Conservation (phyloP, 352 stramenopile species). For the Globisporangium spiculum region DNA sequence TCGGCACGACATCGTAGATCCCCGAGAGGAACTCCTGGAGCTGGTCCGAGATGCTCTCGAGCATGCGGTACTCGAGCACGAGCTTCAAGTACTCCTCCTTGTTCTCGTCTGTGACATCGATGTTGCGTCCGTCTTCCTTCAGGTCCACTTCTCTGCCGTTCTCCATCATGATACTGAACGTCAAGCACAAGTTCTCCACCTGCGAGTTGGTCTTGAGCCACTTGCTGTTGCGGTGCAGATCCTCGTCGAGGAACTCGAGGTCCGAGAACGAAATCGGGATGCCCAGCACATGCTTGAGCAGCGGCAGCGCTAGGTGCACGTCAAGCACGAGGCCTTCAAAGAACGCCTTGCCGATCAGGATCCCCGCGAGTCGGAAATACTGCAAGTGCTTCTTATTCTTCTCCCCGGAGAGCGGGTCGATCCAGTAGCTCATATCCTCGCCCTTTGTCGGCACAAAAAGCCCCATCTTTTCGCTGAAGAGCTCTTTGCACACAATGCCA, state of each 20-base stretch:
- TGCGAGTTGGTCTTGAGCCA: constrained; percentile 63
- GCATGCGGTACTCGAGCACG: constrained; percentile 73
- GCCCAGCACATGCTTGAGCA: constrained; percentile 68
- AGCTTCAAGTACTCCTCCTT: constrained; percentile 90
- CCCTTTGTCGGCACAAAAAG: constrained; percentile 59
- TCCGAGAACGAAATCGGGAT: constrained; percentile 80
- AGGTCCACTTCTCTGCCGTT: constrained; percentile 85
- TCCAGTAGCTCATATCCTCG: constrained; percentile 70
- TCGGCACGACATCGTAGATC: constrained; percentile 76
- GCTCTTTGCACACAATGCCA: constrained; percentile 45
- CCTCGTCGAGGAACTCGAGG: constrained; percentile 70
- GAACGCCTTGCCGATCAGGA: constrained; percentile 61
- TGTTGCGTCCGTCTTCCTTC: constrained; percentile 82
- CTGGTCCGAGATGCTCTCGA: constrained; percentile 63
- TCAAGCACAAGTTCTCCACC: constrained; percentile 56
- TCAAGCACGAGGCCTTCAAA: constrained; percentile 66
- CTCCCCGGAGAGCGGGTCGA: constrained; percentile 52
- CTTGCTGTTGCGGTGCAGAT: constrained; percentile 61
- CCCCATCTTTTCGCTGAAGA: constrained; percentile 52
- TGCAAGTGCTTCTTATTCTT: constrained; percentile 42
- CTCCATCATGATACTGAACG: constrained; percentile 70
- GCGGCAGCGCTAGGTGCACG: constrained; percentile 54
- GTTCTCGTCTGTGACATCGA: constrained; percentile 96
- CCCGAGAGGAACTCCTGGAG: constrained; percentile 63
- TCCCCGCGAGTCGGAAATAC: constrained; percentile 60